These are phyloP conservation scores for Coemansia sp. DNA, from an alignment of 192 early-diverging fungal species.

Conservation along the genomic window DNA sequence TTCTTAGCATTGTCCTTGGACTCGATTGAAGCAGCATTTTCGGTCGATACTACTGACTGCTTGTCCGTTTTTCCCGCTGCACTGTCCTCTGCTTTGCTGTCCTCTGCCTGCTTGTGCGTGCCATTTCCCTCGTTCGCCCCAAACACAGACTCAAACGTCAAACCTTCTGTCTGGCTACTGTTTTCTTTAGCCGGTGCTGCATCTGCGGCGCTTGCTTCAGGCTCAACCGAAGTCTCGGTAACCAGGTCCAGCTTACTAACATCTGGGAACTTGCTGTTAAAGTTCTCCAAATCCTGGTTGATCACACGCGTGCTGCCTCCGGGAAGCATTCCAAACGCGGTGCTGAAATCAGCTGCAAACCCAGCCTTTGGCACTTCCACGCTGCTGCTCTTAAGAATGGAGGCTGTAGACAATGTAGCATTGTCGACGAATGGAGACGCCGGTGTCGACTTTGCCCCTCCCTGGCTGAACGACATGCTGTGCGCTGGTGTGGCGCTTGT, in stretches of 20 bases:
- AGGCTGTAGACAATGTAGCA: not conserved
- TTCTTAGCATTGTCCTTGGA: slow-evolving; percentile 4
- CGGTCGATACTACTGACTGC: not conserved
- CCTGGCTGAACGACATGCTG: slow-evolving; percentile 1
- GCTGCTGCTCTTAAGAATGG: not conserved
- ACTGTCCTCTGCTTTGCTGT: not conserved
- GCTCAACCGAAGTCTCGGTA: slow-evolving; percentile 7
- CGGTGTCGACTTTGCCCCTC: slow-evolving; percentile 22
- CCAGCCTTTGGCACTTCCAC: slow-evolving; percentile 5
- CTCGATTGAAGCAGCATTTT: not conserved
- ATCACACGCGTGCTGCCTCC: slow-evolving; percentile 25
- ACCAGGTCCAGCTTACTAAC: slow-evolving; percentile 30
- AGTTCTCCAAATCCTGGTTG: slow-evolving; percentile 43
- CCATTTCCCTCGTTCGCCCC: slow-evolving; percentile 16
- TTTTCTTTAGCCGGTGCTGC: not conserved
- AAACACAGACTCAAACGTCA: slow-evolving; percentile 56
- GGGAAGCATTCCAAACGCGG: slow-evolving; percentile 39
- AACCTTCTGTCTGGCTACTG: slow-evolving; percentile 6
- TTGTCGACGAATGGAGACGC: slow-evolving; percentile 22
- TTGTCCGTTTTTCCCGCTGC: slow-evolving; percentile 6
- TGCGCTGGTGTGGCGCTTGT: slow-evolving; percentile 1
- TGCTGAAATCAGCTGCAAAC: slow-evolving; percentile 46
- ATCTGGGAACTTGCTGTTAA: slow-evolving; percentile 52
- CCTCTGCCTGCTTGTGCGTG: not conserved
- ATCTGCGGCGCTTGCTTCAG: slow-evolving; percentile 9